A percentile compares a stretch with the other conserved stretches of the same genome.
Evolutionary conservation across 2,329 filamentous ascomycete genomes (phyloP).

Genomic region (Blastomyces parvus): DNA sequence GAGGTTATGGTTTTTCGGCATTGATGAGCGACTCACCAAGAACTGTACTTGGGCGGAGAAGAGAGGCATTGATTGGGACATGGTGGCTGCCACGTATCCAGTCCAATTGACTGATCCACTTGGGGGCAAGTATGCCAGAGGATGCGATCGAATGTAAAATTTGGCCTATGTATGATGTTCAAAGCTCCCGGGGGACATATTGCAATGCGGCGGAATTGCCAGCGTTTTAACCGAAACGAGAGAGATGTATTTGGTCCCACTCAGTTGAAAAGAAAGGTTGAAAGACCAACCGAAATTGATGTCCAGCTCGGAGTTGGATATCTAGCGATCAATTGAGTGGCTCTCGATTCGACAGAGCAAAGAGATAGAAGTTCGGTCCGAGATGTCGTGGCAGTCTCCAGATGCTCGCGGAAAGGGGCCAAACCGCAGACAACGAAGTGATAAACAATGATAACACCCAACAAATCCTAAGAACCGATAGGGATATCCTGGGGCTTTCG

Average conservation of each 20-base stretch:
- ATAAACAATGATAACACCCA: too few species aligned
- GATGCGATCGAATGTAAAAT: neutral
- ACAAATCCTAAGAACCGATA: neutral
- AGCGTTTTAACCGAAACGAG: neutral
- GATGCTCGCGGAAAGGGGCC: neutral
- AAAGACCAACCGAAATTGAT: neutral
- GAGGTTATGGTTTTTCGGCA: neutral
- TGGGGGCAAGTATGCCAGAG: neutral
- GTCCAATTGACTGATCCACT: neutral
- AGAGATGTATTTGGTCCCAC: neutral
- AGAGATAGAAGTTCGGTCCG: neutral
- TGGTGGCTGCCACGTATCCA: neutral
- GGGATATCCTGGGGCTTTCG: neutral
- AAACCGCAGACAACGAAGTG: neutral
- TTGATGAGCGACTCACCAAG: slow-evolving; percentile 9
- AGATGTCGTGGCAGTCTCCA: slow-evolving; percentile 4
- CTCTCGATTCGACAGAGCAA: neutral
- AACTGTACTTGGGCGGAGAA: slow-evolving; percentile 16
- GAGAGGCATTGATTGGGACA: slow-evolving; percentile 8
- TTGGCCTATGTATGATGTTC: neutral
- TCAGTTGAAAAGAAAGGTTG: neutral
- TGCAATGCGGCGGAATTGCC: neutral
- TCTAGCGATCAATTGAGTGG: neutral
- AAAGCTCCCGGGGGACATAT: neutral
- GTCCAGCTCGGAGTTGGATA: neutral